These are phyloP conservation scores for Metrosideros polymorpha DNA, from an alignment of 441 rosid genomes.

Conservation along the genomic window DNA sequence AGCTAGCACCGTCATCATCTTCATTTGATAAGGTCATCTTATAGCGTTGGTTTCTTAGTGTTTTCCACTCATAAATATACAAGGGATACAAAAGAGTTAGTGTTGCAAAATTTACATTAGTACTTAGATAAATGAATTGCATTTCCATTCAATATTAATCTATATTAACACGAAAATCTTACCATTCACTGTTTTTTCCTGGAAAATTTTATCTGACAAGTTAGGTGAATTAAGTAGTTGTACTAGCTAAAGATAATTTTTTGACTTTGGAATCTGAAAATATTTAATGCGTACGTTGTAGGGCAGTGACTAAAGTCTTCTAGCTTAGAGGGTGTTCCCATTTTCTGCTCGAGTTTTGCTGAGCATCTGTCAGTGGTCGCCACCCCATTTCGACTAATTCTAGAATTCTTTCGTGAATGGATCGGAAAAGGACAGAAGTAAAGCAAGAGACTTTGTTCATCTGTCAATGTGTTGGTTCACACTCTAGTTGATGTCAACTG, in stretches of 20 bases:
- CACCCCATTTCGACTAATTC: not conserved
- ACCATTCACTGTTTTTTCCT: not conserved
- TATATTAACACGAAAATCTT: not conserved
- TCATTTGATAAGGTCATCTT: not conserved
- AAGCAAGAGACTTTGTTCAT: not conserved
- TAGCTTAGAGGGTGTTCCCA: not conserved
- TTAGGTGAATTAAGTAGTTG: not conserved
- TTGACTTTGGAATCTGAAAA: not conserved
- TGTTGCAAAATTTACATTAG: not conserved
- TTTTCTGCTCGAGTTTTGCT: not conserved
- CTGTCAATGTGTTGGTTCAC: not conserved
- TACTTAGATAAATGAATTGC: not conserved
- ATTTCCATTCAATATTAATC: not conserved
- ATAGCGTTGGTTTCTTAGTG: not conserved
- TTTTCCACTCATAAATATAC: not conserved
- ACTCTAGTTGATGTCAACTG: not conserved
- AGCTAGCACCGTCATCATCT: not conserved
- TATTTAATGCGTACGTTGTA: not conserved
- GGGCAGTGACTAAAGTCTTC: not conserved
- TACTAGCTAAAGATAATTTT: not conserved
- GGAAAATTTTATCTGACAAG: not conserved
- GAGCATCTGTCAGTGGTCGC: not conserved
- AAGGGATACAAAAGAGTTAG: not conserved
- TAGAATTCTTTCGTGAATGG: not conserved
- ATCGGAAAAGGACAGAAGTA: not conserved